phyloP scores from a whole-genome alignment of 139 green algal genomes.

The Spirogloea muscicola region DNA sequence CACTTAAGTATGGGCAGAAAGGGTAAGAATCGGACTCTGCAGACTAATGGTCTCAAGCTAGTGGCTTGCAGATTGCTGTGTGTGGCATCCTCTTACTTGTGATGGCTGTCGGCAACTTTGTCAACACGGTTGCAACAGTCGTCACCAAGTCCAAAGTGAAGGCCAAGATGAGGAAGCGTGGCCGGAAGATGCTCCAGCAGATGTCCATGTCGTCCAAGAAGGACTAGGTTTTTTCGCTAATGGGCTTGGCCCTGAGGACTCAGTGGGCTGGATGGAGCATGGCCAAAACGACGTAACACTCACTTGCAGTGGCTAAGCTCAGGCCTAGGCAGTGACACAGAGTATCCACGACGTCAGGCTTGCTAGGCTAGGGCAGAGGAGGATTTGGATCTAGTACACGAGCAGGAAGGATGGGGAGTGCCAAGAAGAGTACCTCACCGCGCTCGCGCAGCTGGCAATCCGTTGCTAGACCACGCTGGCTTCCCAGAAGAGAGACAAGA shows the following conservation, averaged over 20 bases:
- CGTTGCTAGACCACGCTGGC: no score
- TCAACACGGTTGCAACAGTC: conserved; percentile 41
- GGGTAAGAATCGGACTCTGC: no score
- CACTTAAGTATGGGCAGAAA: no score
- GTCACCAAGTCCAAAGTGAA: conserved; percentile 38
- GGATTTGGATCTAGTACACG: no score
- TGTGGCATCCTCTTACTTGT: conserved; percentile 38
- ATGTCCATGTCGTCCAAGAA: conserved; percentile 24
- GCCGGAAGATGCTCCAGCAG: conserved; percentile 17
- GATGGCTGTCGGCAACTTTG: conserved; percentile 45
- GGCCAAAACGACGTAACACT: not conserved
- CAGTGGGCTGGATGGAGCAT: not conserved
- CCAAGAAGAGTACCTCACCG: no score
- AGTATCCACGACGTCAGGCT: not conserved
- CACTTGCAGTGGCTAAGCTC: not conserved
- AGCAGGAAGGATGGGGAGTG: no score
- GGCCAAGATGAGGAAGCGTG: conserved; percentile 32
- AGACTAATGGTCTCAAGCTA: no score
- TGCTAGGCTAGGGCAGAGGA: not conserved
- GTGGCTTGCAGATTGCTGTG: conserved; percentile 16
- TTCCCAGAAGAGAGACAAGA: no score
- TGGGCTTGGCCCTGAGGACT: not conserved
- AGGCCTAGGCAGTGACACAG: not conserved
- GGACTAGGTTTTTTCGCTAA: not conserved
- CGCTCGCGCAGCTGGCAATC: no score